Evolutionary conservation across 768 basidiomycete species (phyloP), one percentile per base, ranked within the genome.

Genomic region (Hericium coralloides): DNA sequence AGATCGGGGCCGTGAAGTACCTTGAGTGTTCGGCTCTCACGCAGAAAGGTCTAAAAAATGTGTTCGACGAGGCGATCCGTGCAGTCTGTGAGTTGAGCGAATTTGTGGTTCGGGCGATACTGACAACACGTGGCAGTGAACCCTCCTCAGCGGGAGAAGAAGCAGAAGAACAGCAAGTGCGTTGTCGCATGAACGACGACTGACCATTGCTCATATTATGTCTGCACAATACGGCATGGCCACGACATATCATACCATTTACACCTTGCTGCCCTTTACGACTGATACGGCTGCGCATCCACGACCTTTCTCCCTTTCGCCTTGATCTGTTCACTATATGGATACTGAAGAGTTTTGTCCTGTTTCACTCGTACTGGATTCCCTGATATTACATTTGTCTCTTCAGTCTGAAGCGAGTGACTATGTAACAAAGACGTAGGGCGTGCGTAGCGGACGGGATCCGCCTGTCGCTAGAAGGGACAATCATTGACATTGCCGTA

Each of bases 41-140:
- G 49, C 97, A 98, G 78, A 97, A 98, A 74, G 95, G 95, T 15
- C 76, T 99, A 68, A 99, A 99, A 83, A 95, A 89, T 58, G 97
- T 99, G 47, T 99, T 99, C 69, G 97, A 98, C 70, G 97, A 98
- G 73, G 97, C 97, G 45, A 98, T 99, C 66, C 84, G 97, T 55
- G 92, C 93, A 56, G 95, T 98, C 64, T 76, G 91, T 93, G 70
- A 82, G 91, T 87, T 48, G 38, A 23, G 45, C 25, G 49, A 2
- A 52, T 37, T 31, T 45, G 12, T 41, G 49, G 45, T 31, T 9
- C 31, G 31, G 31, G 7, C 31, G 8, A 9, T 31, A 31, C 6
- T 31, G 31, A 31, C 31, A 45, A 38, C 48, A 12, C 49, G 22
- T 18, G 17, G 7, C 63, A 92, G 90, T 92, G 71, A 87, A 92